Conservation (phyloP, 1,139 yeast genomes). For the Debaryomyces robertsiae region DNA sequence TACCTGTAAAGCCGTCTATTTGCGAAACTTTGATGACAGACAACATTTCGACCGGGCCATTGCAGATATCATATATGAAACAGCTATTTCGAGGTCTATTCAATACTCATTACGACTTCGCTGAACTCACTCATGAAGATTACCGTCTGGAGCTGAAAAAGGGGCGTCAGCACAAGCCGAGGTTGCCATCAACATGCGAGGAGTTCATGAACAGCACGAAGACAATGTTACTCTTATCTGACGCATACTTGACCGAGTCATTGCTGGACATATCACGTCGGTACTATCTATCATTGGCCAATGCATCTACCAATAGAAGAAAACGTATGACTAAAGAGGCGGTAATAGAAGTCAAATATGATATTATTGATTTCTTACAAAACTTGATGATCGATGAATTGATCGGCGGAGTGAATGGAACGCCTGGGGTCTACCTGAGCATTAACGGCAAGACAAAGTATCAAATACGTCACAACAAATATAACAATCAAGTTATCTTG, state of each 20-base stretch:
- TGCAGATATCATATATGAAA: constrained; percentile 29
- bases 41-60: constrained; percentile 3
- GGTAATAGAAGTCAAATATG: constrained; percentile 31
- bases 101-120: constrained; percentile 12
- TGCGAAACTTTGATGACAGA: constrained; percentile 40
- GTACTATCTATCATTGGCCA: constrained; percentile 36
- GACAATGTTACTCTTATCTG: constrained; percentile 43
- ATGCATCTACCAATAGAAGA: constrained; percentile 21
- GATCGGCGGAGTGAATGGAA: constrained; percentile 38
- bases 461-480: constrained; percentile 3
- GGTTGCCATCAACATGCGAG: constrained; percentile 31
- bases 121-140: background rate
- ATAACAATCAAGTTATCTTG: constrained; percentile 12
- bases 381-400: constrained; percentile 30
- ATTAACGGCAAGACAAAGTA: constrained; percentile 13
- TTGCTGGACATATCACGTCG: constrained; percentile 28
- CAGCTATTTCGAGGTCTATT: constrained; percentile 38
- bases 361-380: constrained; percentile 29
- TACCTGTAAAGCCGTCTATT: constrained; percentile 46
- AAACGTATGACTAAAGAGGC: constrained; percentile 37
- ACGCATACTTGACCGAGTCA: constrained; percentile 28
- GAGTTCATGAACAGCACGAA: constrained; percentile 28
- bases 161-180: constrained; percentile 9
- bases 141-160: constrained; percentile 13
- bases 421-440: constrained; percentile 17